Conservation (phyloP, 495 filamentous ascomycete genomes). For the Xylaria cubensis region DNA sequence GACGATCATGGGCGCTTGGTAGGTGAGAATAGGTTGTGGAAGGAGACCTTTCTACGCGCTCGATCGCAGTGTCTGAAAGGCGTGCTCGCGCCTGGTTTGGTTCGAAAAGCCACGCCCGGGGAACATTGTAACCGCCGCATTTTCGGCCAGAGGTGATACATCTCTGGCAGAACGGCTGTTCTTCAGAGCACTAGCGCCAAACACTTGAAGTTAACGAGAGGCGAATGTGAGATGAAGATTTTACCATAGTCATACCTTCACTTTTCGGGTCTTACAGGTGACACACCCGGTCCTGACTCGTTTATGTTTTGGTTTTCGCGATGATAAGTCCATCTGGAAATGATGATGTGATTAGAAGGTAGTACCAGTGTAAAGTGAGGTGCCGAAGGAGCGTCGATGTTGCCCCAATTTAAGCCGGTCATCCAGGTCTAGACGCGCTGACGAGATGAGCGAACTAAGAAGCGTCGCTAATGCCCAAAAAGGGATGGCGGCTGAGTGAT, state of each 20-base stretch:
- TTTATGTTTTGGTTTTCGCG: neutral
- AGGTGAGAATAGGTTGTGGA: neutral
- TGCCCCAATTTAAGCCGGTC: neutral
- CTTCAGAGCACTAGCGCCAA: neutral
- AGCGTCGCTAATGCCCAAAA: neutral
- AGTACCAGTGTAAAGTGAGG: neutral
- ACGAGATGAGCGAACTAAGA: neutral
- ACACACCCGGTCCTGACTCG: conserved; percentile 1
- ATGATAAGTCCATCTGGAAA: neutral
- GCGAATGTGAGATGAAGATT: neutral
- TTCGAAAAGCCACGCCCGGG: neutral
- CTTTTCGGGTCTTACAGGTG: neutral
- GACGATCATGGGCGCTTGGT: neutral
- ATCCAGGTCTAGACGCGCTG: neutral
- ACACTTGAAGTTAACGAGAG: neutral
- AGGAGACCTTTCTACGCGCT: neutral
- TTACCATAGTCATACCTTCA: neutral
- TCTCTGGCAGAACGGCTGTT: conserved; percentile 1
- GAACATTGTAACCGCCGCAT: neutral
- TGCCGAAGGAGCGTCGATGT: neutral
- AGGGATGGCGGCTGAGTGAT: neutral
- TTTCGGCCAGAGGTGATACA: neutral
- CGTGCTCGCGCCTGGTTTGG: neutral
- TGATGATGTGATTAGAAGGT: neutral
- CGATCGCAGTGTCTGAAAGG: neutral